These are phyloP conservation scores for Solanum sitiens DNA, from an alignment of 257 asterid species.

Conservation along the genomic window DNA sequence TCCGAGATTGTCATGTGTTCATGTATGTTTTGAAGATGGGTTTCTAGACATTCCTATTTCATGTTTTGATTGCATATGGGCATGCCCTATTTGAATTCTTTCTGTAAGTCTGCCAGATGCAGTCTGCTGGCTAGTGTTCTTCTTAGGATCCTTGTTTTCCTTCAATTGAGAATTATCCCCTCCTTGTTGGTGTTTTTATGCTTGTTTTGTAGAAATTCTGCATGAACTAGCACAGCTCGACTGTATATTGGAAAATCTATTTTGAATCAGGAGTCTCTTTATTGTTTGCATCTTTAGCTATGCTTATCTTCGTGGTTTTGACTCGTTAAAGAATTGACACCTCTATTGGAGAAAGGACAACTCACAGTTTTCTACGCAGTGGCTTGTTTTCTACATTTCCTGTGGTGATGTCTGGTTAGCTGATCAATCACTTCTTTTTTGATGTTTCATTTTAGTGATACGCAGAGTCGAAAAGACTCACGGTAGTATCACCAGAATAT, in stretches of 20 bases:
- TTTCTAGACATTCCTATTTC: not conserved
- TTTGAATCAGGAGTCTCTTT: not conserved
- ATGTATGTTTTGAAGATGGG: not conserved
- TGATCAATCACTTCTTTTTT: not conserved
- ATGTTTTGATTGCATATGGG: not conserved
- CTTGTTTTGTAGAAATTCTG: not conserved
- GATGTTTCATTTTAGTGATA: not conserved
- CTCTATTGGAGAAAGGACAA: not conserved
- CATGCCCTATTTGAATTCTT: not conserved
- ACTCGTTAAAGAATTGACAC: not conserved
- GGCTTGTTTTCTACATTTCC: not conserved
- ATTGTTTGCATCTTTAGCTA: not conserved
- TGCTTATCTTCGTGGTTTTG: not conserved
- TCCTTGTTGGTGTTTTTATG: not conserved
- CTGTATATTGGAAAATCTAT: not conserved
- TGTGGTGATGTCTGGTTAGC: not conserved
- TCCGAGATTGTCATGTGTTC: not conserved
- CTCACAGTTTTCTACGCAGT: not conserved
- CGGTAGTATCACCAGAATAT: not conserved
- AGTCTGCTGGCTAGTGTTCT: not conserved
- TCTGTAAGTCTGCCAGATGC: not conserved
- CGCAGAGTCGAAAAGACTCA: not conserved
- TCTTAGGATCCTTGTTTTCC: not conserved
- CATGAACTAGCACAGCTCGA: not conserved
- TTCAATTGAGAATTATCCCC: not conserved